Evolutionary conservation across 495 filamentous ascomycete genomes (phyloP).

Genomic region (Amorphotheca resinae): DNA sequence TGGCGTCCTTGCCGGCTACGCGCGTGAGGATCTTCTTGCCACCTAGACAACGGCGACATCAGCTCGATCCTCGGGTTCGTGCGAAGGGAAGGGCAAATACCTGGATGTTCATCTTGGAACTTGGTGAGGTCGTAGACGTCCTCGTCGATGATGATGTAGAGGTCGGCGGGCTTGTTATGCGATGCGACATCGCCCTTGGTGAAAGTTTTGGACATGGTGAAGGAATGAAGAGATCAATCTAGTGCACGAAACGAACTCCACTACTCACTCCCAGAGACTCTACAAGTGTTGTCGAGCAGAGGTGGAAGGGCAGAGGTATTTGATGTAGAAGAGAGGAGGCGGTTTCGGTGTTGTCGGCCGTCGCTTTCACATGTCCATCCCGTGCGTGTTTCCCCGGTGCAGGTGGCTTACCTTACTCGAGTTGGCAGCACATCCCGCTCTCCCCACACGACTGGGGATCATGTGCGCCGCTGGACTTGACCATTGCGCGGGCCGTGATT

Average conservation of each 20-base stretch:
- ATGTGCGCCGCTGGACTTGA: too few species aligned
- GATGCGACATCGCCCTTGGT: slow-evolving; percentile 72
- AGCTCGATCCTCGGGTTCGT: background rate
- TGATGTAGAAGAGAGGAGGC: background rate
- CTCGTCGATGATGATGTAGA: slow-evolving; percentile 87
- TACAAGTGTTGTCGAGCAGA: too few species aligned
- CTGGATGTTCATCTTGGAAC: slow-evolving; percentile 89
- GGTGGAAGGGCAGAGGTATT: too few species aligned
- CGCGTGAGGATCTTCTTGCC: slow-evolving; percentile 96
- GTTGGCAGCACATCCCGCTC: too few species aligned
- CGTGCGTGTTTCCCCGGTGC: too few species aligned
- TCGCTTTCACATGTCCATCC: too few species aligned
- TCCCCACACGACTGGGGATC: too few species aligned
- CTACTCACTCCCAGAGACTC: too few species aligned
- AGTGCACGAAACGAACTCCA: background rate
- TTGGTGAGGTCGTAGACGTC: slow-evolving; percentile 95
- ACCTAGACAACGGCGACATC: slow-evolving; percentile 33
- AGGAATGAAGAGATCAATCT: too few species aligned
- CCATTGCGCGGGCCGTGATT: too few species aligned
- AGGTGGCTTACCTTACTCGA: too few species aligned
- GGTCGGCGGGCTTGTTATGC: slow-evolving; percentile 73
- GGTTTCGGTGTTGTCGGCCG: too few species aligned
- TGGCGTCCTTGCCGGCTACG: slow-evolving; percentile 92
- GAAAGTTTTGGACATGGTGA: slow-evolving; percentile 78
- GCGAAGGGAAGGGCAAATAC: slow-evolving; percentile 29